These are phyloP conservation scores for Coniferiporia weirii DNA, from an alignment of 1,284 basidiomycete genomes.

Conservation along the genomic window DNA sequence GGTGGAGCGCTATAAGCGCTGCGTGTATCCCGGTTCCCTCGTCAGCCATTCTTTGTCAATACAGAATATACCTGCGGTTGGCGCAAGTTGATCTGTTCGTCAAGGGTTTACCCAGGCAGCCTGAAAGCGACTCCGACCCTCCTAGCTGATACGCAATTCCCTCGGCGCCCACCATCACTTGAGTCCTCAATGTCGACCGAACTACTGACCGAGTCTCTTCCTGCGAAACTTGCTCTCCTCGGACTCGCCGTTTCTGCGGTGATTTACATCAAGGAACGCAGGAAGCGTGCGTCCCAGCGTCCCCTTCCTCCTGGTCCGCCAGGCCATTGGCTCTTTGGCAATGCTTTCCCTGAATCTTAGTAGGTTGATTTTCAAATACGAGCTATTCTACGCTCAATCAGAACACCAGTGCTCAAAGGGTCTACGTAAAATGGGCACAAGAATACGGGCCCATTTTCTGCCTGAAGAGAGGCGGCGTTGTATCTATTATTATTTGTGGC, in stretches of 20 bases:
- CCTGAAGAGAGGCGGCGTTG: slow-evolving; percentile 27
- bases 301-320: slow-evolving; percentile 25
- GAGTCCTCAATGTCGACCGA: too few species aligned
- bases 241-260: neutral
- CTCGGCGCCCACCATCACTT: too few species aligned
- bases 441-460: slow-evolving; percentile 35
- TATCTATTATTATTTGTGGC: slow-evolving; percentile 32
- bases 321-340: slow-evolving; percentile 24
- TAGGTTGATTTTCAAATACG: slow-evolving; percentile 5
- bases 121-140: too few species aligned
- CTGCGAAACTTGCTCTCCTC: neutral
- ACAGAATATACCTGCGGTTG: too few species aligned
- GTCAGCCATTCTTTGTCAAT: too few species aligned
- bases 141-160: too few species aligned
- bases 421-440: slow-evolving; percentile 32
- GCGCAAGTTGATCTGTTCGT: too few species aligned
- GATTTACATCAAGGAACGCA: neutral
- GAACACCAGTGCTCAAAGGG: slow-evolving; percentile 6
- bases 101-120: too few species aligned
- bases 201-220: neutral
- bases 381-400: neutral
- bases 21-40: too few species aligned
- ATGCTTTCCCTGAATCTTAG: slow-evolving; percentile 22
- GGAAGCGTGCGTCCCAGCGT: slow-evolving; percentile 10
- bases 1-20: too few species aligned